Evolutionary conservation across 768 basidiomycete genomes (phyloP), one percentile per base, ranked within the genome.

Genomic region (Termitomyces sp.): DNA sequence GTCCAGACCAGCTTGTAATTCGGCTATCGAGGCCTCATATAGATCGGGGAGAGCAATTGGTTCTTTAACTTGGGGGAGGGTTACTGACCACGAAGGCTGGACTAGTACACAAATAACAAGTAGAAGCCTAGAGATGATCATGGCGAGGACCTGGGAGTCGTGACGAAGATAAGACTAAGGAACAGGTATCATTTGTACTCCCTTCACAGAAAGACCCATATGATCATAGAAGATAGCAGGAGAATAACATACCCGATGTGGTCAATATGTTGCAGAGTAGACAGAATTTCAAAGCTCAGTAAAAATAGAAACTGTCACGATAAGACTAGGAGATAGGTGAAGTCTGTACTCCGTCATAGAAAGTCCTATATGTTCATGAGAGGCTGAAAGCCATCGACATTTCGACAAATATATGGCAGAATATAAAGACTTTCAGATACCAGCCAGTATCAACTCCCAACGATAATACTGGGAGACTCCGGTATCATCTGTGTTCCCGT

Each of bases 11-110:
- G 69, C 68, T 64, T 85, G 83, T 3, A 87, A 70, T 56, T 87
- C 82, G 1, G 72, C 63, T 24, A 87, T 77, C 0, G 82, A 79
- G 0, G 83, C 83, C 64, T 87, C 84, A 62, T 86, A 85, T 10
- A 87, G 71, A 65, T 87, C 86, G 2, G 84, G 85, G n/a, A 77
- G 70, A 14, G 42, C 12, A 20, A 14, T 20, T 14, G 37, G 4
- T n/a, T 20, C 12, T 20, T 14, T 40, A 20, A 27, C 12, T 37
- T 30, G 26, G 0, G 51, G 37, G 3, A 40, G 18, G 16, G 10
- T 20, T 14, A 12, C 12, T 12, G 27, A 40, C 26, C 37, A 40
- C 26, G 27, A 39, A 40, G 36, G 51, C 14, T 13, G 26, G 14
- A 52, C 14, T 14, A 52, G 26, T 12, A 18, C n/a, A 7, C 51